A percentile compares a stretch with the other conserved stretches of the same genome.
Evolutionary conservation across 441 rosid species (phyloP).

Genomic region (Kokia cookei): DNA sequence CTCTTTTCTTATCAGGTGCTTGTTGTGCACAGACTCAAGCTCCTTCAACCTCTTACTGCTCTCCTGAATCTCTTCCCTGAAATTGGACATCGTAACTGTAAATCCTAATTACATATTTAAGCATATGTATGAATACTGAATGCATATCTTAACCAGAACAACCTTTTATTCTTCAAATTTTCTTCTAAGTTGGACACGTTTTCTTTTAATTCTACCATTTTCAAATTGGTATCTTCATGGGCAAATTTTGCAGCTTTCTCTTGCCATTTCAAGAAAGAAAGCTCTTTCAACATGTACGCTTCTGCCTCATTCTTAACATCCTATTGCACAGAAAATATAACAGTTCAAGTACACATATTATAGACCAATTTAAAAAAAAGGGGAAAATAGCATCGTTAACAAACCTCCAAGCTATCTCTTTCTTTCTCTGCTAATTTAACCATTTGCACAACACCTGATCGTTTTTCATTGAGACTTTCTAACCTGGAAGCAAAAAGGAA

Average conservation of each 20-base stretch:
- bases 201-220: constrained; percentile 52
- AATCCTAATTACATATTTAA: neutral
- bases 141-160: constrained; percentile 6
- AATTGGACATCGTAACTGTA: constrained; percentile 5
- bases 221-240: constrained; percentile 51
- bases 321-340: constrained; percentile 38
- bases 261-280: constrained; percentile 84
- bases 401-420: constrained; percentile 91
- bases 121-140: constrained; percentile 1
- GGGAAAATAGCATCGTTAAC: constrained; percentile 6
- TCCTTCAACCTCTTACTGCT: constrained; percentile 61
- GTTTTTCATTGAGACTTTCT: constrained; percentile 79
- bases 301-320: constrained; percentile 93
- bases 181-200: constrained; percentile 61
- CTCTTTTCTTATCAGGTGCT: constrained; percentile 74
- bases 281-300: constrained; percentile 87
- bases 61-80: constrained; percentile 75
- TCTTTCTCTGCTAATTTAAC: constrained; percentile 97
- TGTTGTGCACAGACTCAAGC: constrained; percentile 66
- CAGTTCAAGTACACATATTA: constrained; percentile 4
- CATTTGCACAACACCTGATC: constrained; percentile 97
- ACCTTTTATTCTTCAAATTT: constrained; percentile 67
- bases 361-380: constrained; percentile 1
- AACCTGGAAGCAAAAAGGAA: constrained; percentile 41
- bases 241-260: constrained; percentile 86